Evolutionary conservation across 441 rosid species (phyloP), one percentile per base, ranked within the genome.

Genomic region (Lepidium campestre): DNA sequence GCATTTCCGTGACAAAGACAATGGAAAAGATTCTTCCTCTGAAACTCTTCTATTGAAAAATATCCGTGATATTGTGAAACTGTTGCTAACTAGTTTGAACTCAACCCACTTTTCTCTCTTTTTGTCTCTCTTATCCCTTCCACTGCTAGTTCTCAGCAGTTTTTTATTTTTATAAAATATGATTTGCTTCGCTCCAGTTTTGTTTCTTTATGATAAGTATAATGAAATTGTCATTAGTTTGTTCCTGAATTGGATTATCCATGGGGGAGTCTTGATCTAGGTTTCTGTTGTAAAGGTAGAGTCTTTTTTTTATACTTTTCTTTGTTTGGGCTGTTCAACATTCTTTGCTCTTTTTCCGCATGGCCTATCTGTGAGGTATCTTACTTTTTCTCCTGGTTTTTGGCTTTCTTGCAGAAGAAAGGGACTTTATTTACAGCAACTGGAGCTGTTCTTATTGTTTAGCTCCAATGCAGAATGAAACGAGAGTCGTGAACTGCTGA

Each of bases 1-100:
- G 80, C 85, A 81, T 65, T 76, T 83, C 79, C 82, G 74, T 83
- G 96, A 88, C 79, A 79, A 74, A 67, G 90, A 84, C 88, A 80
- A 73, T 74, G 78, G 57, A 67, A 70, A 70, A 75, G 76, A 76
- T 63, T 57, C 63, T 42, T 47, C 17, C 48, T 67, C 49, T 58
- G 35, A 27, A 42, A 40, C 12, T 20, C 34, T 73, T 12, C 3
- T 3, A 10, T n/a, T 62, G 41, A 52, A 9, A 29, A 29, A 45
- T 48, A 42, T 52, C 47, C 19, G 22, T 15, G 65, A 54, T 25
- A 14, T 10, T 66, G 12, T 65, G 35, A 44, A 72, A 12, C 45
- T 49, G 62, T 48, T 65, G 59, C 56, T 66, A 72, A 59, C 67
- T 66, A 29, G 60, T 57, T 71, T 57, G 75, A 48, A 66, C 72